phyloP scores from a whole-genome alignment of 495 filamentous ascomycete genomes.

The Trichoderma virens region DNA sequence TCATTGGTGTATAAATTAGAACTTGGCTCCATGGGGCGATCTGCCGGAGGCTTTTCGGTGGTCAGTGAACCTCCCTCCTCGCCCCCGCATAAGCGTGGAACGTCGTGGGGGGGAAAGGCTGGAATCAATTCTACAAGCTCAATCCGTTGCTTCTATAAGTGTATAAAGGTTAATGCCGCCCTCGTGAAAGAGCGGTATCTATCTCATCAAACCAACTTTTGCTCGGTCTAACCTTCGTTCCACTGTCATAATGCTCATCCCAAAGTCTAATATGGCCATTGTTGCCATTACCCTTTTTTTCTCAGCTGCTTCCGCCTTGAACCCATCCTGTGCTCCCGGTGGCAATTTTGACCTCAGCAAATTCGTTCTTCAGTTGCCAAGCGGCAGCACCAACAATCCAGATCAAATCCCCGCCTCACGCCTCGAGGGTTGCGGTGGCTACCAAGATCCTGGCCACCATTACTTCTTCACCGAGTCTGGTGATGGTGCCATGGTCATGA shows the following conservation, averaged over 20 bases:
- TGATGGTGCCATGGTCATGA: background rate
- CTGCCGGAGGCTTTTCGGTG: background rate
- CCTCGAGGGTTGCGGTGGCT: background rate
- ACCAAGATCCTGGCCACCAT: background rate
- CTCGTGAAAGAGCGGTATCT: background rate
- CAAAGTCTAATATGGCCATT: background rate
- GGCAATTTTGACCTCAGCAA: background rate
- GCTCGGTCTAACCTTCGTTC: background rate
- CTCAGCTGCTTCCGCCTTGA: background rate
- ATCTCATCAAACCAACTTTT: background rate
- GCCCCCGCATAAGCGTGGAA: background rate
- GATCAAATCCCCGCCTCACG: background rate
- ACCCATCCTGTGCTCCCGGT: background rate
- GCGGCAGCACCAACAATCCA: background rate
- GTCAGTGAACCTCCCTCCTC: background rate
- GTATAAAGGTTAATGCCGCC: background rate
- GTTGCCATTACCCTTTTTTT: background rate
- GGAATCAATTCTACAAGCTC: background rate
- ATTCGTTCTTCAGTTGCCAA: background rate
- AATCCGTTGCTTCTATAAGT: background rate
- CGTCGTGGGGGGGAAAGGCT: background rate
- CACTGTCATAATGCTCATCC: background rate
- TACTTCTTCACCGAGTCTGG: background rate
- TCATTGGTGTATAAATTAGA: background rate
- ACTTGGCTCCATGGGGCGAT: too few species aligned